These are phyloP conservation scores for Zopfia rhizophila DNA, from an alignment of 2,329 filamentous ascomycete species.

Conservation along the genomic window DNA sequence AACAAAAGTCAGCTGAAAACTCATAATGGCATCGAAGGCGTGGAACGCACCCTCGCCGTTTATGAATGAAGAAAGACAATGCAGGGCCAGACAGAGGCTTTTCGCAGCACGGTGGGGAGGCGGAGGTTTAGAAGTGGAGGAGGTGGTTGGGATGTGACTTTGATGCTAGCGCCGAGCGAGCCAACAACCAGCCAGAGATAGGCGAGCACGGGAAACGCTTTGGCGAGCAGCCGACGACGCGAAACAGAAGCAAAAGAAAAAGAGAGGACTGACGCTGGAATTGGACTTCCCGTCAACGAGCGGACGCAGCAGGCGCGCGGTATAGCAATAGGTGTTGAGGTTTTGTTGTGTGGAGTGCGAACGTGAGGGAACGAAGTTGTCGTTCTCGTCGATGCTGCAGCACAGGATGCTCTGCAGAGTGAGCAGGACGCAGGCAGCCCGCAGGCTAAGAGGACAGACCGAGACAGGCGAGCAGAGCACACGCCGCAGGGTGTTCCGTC, in stretches of 20 bases:
- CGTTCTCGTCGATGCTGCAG: conserved; percentile 49
- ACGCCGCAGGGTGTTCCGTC: conserved; percentile 43
- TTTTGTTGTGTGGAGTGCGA: conserved; percentile 31
- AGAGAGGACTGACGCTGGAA: conserved; percentile 31
- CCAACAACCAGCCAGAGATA: conserved; percentile 49
- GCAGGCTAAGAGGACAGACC: conserved; percentile 53
- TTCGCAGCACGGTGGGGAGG: conserved; percentile 44
- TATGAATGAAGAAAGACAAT: conserved; percentile 31
- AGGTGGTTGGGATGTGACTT: conserved; percentile 55
- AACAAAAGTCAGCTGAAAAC: conserved; percentile 34
- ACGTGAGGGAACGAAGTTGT: conserved; percentile 23
- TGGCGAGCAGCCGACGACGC: conserved; percentile 29
- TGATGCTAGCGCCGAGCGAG: conserved; percentile 49
- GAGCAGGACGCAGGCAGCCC: conserved; percentile 50
- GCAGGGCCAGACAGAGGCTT: conserved; percentile 35
- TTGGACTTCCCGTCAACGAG: conserved; percentile 30
- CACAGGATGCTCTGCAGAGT: conserved; percentile 48
- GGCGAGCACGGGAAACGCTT: conserved; percentile 51
- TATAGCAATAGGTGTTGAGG: conserved; percentile 20
- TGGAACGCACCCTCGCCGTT: conserved; percentile 30
- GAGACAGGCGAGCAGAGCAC: conserved; percentile 51
- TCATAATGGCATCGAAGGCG: conserved; percentile 22
- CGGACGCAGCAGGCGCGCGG: conserved; percentile 26
- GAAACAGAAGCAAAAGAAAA: conserved; percentile 14
- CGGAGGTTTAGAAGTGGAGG: conserved; percentile 50